Base-by-base conservation (phyloP, 2,329 filamentous ascomycete species). In the Rugonectria rugulosa region DNA sequence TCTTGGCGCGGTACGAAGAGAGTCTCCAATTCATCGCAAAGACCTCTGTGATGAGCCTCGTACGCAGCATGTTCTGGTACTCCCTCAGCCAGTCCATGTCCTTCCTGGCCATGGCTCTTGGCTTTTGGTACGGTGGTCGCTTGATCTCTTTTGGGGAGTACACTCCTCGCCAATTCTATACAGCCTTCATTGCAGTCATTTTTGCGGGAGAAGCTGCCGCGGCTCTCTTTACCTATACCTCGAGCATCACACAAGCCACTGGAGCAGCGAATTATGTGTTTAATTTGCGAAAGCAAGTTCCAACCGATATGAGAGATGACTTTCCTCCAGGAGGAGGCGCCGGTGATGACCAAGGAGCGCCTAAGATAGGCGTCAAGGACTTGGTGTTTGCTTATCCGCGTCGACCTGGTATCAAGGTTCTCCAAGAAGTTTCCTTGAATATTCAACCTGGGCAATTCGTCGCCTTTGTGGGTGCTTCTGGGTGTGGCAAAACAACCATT, bases 401-500 rank as follows among this genome's bases (percentile, higher is more conserved):
- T 4, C n/a, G 36, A n/a, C 20, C 11, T 6, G 23, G 43, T 36
- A 49, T 59, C 31, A 55, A 17, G 1, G 8, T 59, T 34, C 19
- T 53, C 9, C 15, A 15, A 6, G 34, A 29, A n/a, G 21, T 47
- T 34, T 15, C 29, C 11, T 15, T 53, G 11, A 4, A 9, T 11
- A 53, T 53, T 15, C 36, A 37, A 12, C 51, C 53, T 2, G 78
- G 80, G 21, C 74, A 79, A 55, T 82, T 79, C 57, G 70, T 81
- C 2, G 84, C 82, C 1, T 76, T 85, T 24, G 82, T 86, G 0
- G 83, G 84, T 2, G 75, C 81, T 2, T 84, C 80, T 0, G 83
- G 83, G 7, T 85, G 82, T 58, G 83, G 83, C 1, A 87, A 87
- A 62, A 84, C 81, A 2, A 87, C 84, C 3, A 79, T 83, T 34